These are phyloP conservation scores for Rhododendron molle DNA, from an alignment of 148 eudicot genomes.

Conservation along the genomic window DNA sequence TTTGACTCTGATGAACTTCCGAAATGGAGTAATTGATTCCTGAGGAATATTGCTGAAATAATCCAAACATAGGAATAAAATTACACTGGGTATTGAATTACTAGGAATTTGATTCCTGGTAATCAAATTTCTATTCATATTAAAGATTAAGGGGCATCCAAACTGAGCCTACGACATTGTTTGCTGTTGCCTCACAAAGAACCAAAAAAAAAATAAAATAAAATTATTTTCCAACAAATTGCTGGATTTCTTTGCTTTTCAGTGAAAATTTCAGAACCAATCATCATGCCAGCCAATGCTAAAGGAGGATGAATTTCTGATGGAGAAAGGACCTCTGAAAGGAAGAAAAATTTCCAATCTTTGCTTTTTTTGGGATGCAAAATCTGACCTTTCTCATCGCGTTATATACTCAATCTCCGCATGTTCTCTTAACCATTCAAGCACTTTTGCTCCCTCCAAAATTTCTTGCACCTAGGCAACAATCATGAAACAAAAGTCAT, in stretches of 20 bases:
- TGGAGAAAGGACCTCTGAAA: background rate
- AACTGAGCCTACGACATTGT: background rate
- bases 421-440: slow-evolving; percentile 79
- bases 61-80: background rate
- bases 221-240: background rate
- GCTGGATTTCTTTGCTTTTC: background rate
- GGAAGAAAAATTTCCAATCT: background rate
- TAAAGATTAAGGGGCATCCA: too few relatives aligned
- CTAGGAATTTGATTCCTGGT: background rate
- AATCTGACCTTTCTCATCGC: background rate
- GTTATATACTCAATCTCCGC: slow-evolving; percentile 61
- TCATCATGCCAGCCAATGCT: background rate
- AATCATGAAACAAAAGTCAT: background rate
- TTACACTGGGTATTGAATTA: background rate
- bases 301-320: background rate
- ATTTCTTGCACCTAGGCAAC: slow-evolving; percentile 73
- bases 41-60: background rate
- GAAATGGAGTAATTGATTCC: background rate
- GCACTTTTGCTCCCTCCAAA: slow-evolving; percentile 94
- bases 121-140: background rate
- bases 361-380: background rate
- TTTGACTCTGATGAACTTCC: background rate
- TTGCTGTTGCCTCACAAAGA: background rate
- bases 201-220: background rate
- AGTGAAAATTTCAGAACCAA: background rate